Evolutionary conservation across 2,329 filamentous ascomycete genomes (phyloP).

Genomic region (Acephala macrosclerotiorum): DNA sequence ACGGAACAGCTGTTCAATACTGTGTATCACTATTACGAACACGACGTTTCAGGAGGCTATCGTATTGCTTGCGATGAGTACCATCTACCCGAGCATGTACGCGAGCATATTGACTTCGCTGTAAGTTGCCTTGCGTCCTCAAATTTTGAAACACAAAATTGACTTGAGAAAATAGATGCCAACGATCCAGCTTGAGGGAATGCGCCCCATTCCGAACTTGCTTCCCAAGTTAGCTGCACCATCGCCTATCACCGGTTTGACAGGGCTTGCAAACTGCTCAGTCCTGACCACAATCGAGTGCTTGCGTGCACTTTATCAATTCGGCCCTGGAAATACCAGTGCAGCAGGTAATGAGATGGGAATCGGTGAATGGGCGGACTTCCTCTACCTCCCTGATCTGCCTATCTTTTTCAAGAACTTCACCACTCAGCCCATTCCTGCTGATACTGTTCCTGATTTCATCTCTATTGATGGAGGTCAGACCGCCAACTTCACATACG

Average conservation of each 20-base stretch:
- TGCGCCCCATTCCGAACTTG: conserved; percentile 28
- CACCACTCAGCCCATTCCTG: conserved; percentile 49
- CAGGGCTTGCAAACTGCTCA: conserved; percentile 50
- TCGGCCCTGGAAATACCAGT: conserved; percentile 49
- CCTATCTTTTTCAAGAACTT: conserved; percentile 55
- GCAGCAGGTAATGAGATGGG: conserved; percentile 54
- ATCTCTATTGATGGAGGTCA: conserved; percentile 46
- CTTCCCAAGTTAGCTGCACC: conserved; percentile 8
- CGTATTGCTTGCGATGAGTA: conserved; percentile 39
- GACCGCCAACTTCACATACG: conserved; percentile 41
- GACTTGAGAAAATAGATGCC: conserved; percentile 26
- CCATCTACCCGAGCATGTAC: conserved; percentile 34
- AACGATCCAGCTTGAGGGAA: conserved; percentile 32
- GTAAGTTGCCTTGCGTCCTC: conserved; percentile 39
- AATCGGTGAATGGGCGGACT: conserved; percentile 60
- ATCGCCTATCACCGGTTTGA: conserved; percentile 16
- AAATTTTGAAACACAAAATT: conserved; percentile 21
- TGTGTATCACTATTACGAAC: conserved; percentile 48
- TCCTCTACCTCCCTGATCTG: conserved; percentile 58
- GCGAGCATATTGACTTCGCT: conserved; percentile 38
- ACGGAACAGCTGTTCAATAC: conserved; percentile 60
- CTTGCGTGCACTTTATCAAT: conserved; percentile 56
- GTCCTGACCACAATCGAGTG: conserved; percentile 63
- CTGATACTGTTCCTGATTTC: conserved; percentile 45
- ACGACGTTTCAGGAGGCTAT: conserved; percentile 57